Evolutionary conservation across 805 yeast species (phyloP), one percentile per base, ranked within the genome.

Genomic region (Metschnikowia baotianmanensis): DNA sequence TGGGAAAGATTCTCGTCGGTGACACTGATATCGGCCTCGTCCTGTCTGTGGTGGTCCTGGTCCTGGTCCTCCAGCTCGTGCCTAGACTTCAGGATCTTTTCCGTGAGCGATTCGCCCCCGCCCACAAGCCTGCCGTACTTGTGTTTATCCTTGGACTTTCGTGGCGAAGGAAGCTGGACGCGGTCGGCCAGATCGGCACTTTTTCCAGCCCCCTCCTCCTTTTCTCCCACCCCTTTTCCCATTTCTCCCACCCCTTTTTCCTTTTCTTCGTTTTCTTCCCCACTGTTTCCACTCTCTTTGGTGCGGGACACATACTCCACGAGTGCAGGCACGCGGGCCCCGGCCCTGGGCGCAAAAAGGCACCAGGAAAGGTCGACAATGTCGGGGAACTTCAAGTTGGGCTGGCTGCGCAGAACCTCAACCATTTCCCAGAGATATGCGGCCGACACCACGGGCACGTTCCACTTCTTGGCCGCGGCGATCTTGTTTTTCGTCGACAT

Each of bases 381-480:
- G 34, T 68, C 67, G 7, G 78, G 77, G 40, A 65, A 45, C 10
- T 52, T 43, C 16, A 59, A 42, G 31, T 34, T 43, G 12, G 52
- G 45, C 31, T 44, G 38, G 13, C 37, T 38, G 19, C 45, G 44
- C 45, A 50, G 53, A 9, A 29, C 31, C 37, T 71, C 67, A 22
- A 76, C 52, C 6, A 70, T 58, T 47, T 77, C 78, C 77, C 83
- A 79, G 4, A 81, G 39, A 47, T 68, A 81, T 0, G 77, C 73
- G 2, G 74, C 44, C 0, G 83, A 72, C 0, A 78, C 74, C n/a
- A 81, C 72, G 0, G 86, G 86, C 10, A 80, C 71, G 22, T 60
- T 54, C 77, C 83, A 76, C 23, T 62, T 61, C 43, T 77, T 77
- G 1, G 84, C 81, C 23, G 83, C 84, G 36, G 64, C 62, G 34